Evolutionary conservation across 2,329 filamentous ascomycete species (phyloP).

Genomic region (Trichoderma sp.): DNA sequence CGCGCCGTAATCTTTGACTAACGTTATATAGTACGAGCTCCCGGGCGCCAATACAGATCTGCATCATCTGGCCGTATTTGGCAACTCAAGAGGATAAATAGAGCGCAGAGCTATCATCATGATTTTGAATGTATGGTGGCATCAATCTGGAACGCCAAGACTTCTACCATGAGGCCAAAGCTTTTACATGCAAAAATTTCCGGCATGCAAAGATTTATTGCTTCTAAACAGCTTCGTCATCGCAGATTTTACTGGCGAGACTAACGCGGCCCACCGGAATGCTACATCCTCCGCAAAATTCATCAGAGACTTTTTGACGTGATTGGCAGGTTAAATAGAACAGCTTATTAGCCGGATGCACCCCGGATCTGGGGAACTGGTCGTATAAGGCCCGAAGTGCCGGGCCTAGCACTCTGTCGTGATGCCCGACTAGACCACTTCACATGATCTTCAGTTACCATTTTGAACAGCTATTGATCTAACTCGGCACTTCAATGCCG

Average conservation of each 20-base stretch:
- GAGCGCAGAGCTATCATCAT: background rate
- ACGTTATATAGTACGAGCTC: background rate
- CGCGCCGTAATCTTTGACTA: background rate
- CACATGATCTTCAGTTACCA: background rate
- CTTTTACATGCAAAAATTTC: background rate
- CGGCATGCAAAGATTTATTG: background rate
- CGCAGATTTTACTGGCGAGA: background rate
- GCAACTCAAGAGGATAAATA: background rate
- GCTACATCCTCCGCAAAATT: conserved; percentile 16
- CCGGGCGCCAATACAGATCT: background rate
- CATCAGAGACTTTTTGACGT: background rate
- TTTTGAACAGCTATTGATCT: background rate
- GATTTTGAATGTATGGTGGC: too few relatives aligned
- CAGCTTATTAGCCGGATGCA: conserved; percentile 22
- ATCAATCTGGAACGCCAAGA: background rate
- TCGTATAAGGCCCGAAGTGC: conserved; percentile 1
- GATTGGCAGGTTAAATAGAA: conserved; percentile 26
- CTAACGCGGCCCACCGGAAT: conserved; percentile 3
- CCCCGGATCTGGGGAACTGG: conserved; percentile 22
- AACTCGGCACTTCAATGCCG: conserved; percentile 14
- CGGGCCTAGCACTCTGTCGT: background rate
- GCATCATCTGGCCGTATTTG: background rate
- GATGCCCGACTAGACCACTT: background rate
- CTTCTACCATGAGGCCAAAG: background rate
- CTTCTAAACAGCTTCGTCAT: background rate